Conservation (phyloP, 306 rosid species). For the Vachellia collinsii region DNA sequence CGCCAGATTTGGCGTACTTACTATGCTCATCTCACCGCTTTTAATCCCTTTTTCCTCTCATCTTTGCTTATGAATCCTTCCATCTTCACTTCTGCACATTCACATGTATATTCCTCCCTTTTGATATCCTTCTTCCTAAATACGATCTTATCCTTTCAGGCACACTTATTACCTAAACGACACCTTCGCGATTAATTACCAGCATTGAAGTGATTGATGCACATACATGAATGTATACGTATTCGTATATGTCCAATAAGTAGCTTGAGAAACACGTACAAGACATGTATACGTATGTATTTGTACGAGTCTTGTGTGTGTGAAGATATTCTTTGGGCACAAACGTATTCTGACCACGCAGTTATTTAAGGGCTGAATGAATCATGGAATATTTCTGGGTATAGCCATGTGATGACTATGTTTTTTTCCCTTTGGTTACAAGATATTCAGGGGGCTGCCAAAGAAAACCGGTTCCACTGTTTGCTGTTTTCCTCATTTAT, state of each 20-base stretch:
- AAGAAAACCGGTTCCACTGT: slow-evolving; percentile 29
- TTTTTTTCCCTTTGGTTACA: slow-evolving; percentile 44
- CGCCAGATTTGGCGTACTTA: slow-evolving; percentile 44
- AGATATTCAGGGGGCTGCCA: slow-evolving; percentile 36
- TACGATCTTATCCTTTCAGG: slow-evolving; percentile 31
- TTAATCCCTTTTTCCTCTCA: background rate
- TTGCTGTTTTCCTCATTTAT: slow-evolving; percentile 26
- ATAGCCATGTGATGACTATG: slow-evolving; percentile 37
- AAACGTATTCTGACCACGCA: slow-evolving; percentile 13
- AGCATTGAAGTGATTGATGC: background rate
- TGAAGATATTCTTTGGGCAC: background rate
- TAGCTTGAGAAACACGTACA: slow-evolving; percentile 20
- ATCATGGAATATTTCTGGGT: slow-evolving; percentile 24
- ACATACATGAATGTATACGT: background rate
- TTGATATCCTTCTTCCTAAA: slow-evolving; percentile 12
- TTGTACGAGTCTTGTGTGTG: background rate
- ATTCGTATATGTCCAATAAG: background rate
- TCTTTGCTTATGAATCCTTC: slow-evolving; percentile 38
- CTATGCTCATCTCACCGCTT: slow-evolving; percentile 26
- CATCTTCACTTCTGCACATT: slow-evolving; percentile 35
- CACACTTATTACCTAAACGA: slow-evolving; percentile 31
- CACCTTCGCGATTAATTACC: background rate
- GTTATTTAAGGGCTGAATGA: slow-evolving; percentile 36
- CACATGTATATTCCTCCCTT: slow-evolving; percentile 21
- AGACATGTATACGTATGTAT: slow-evolving; percentile 1